Base-by-base conservation (phyloP, 2,329 filamentous ascomycete species). In the Botryotinia narcissicola region DNA sequence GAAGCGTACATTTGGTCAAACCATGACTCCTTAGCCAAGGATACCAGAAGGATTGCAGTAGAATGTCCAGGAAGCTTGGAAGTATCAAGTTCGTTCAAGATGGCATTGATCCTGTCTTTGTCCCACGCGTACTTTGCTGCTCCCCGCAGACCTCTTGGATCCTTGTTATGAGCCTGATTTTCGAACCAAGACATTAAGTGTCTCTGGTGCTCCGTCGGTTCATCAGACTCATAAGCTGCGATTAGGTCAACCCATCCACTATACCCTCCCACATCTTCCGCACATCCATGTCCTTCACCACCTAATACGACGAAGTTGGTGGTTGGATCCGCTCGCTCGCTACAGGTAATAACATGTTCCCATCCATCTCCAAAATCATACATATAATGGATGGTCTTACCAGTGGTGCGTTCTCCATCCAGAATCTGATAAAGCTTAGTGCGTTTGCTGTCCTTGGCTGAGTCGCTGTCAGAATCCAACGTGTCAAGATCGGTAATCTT, bases 251-350 rank as follows among this genome's bases (percentile, higher is more conserved):
- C 4, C 66, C 46, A 69, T 69, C 48, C 25, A 22, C 0, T 1
- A 69, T 0, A 6, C 5, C 48, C 66, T 25, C 35, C 48, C 1
- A 69, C 46, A 16, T 69, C 10, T 8, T 69, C 66, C 22, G 35
- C 66, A 32, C 46, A 69, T 16, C 32, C 66, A n/a, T 69, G 66
- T 3, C 66, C 66, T 32, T 57, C 66, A 5, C 66, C 66, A 57
- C 35, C 25, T 9, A 69, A 22, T 16, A 57, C 9, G 0, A 25
- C 37, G 4, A 69, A 57, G 4, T 57, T 69, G 1, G 3, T 2
- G 0, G 16, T 57, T 57, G 25, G 20, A 57, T 57, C 46, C 6
- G 46, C 25, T 57, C 46, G 66, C 9, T 10, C 66, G 0, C 2
- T 1, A 32, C 66, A 69, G 1, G 14, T 25, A 0, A 69, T 57